Evolutionary conservation across 352 stramenopile species (phyloP).

Genomic region (Phytophthora ramorum): DNA sequence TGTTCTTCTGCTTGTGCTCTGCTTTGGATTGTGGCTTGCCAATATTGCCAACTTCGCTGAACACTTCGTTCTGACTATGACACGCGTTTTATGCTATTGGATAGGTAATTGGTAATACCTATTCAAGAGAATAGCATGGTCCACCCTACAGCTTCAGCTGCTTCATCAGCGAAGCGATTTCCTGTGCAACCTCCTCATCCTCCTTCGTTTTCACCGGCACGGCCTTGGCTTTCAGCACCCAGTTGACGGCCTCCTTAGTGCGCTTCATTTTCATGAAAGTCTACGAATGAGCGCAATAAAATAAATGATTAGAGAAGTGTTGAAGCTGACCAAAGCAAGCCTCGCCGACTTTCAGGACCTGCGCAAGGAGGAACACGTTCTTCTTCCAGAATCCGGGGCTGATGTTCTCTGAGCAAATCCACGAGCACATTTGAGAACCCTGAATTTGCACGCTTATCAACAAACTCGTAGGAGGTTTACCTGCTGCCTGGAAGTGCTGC

Average conservation of each 20-base stretch:
- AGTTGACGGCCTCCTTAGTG: slow-evolving; percentile 48
- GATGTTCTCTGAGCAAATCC: slow-evolving; percentile 48
- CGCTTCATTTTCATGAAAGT: slow-evolving; percentile 78
- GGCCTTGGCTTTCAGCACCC: slow-evolving; percentile 52
- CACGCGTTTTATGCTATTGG: slow-evolving; percentile 2
- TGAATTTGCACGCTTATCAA: neutral
- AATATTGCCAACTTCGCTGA: neutral
- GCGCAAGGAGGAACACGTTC: slow-evolving; percentile 68
- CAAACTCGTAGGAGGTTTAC: slow-evolving; percentile 25
- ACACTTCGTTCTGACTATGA: slow-evolving; percentile 2
- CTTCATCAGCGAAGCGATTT: slow-evolving; percentile 53
- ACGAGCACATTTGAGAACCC: slow-evolving; percentile 7
- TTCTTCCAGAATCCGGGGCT: slow-evolving; percentile 84
- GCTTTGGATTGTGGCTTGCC: slow-evolving; percentile 5
- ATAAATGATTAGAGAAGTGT: neutral
- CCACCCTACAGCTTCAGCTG: slow-evolving; percentile 43
- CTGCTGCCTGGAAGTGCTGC: slow-evolving; percentile 57
- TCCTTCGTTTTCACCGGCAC: slow-evolving; percentile 71
- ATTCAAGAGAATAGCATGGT: slow-evolving; percentile 24
- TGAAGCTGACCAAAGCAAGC: neutral
- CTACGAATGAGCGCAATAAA: slow-evolving; percentile 21
- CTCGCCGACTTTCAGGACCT: slow-evolving; percentile 29
- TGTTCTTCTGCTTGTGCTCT: slow-evolving; percentile 1
- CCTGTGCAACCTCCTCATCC: slow-evolving; percentile 56
- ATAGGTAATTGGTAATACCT: slow-evolving; percentile 3